Evolutionary conservation across 2,329 filamentous ascomycete genomes (phyloP).

Genomic region (Beauveria sp.): DNA sequence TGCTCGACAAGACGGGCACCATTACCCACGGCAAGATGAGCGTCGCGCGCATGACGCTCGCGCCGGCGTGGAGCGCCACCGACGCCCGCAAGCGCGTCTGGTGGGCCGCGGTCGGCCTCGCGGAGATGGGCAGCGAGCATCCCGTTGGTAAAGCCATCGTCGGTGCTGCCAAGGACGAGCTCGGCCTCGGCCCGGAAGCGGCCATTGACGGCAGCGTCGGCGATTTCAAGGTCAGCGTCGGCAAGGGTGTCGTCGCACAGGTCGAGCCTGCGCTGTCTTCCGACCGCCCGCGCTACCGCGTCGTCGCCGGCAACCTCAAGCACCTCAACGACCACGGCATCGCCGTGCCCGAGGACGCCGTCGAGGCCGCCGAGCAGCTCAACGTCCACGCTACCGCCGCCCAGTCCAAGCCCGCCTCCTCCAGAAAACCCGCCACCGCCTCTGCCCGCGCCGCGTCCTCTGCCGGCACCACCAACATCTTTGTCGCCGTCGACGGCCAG

Average conservation of each 20-base stretch:
- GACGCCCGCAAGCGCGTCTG: slow-evolving; percentile 67
- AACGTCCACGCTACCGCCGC: slow-evolving; percentile 47
- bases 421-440: slow-evolving; percentile 15
- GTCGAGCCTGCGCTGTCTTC: slow-evolving; percentile 67
- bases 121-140: slow-evolving; percentile 92
- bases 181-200: slow-evolving; percentile 63
- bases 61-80: slow-evolving; percentile 59
- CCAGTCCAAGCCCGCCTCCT: slow-evolving; percentile 44
- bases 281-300: slow-evolving; percentile 64
- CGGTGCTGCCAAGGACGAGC: slow-evolving; percentile 63
- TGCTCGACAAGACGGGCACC: slow-evolving; percentile 94
- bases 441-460: slow-evolving; percentile 22
- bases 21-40: slow-evolving; percentile 94
- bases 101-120: slow-evolving; percentile 95
- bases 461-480: slow-evolving; percentile 81
- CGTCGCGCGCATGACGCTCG: slow-evolving; percentile 65
- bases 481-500: slow-evolving; percentile 73
- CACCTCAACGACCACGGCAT: slow-evolving; percentile 69
- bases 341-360: slow-evolving; percentile 53
- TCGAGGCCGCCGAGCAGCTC: slow-evolving; percentile 54
- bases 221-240: slow-evolving; percentile 76
- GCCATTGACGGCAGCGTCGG: slow-evolving; percentile 76
- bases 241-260: slow-evolving; percentile 73
- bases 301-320: slow-evolving; percentile 75
- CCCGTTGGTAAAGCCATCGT: slow-evolving; percentile 89